Base-by-base conservation (phyloP, 257 asterid species). In the Cinchona pubescens region DNA sequence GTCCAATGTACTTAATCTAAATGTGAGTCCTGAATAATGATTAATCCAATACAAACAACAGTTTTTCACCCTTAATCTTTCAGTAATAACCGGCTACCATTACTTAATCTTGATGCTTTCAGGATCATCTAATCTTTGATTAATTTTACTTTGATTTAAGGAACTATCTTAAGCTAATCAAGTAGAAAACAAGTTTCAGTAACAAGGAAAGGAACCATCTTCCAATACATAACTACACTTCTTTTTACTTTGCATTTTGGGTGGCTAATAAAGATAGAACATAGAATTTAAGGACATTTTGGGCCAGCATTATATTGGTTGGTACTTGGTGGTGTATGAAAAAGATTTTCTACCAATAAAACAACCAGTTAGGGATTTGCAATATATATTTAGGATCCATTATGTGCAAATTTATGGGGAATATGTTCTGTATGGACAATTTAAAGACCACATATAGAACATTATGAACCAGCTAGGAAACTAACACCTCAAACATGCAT, bases 351-450 rank as follows among this genome's bases (percentile, higher is more conserved):
- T 35, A 55, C 43, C 38, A 23, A 34, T 21, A 12, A 53, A 35
- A 18, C 45, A 29, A 71, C 30, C 35, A 12, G 15, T 5, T 5
- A 34, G 15, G 34, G 43, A 45, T 56, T 27, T 59, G 12, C 3
- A 58, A 42, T 37, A 73, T n/a, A 72, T 29, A 40, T 73, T 40
- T 34, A 42, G 58, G 61, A 48, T 73, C 48, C 63, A 65, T 6
- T 51, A n/a, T 37, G 37, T n/a, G 68, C 67, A 8, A 32, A 55
- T 38, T 21, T 43, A 15, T 37, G 71, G 67, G 43, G 49, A 63
- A 40, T 73, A 55, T 64, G 35, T 53, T 64, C 64, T 49, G 10
- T 40, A 48, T 75, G 67, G 23, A 16, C 38, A 30, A 27, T 49
- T 68, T 30, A 38, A 58, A 67, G n/a, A 23, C 19, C n/a, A n/a